A percentile compares a stretch with the other conserved stretches of the same genome.
phyloP scores from a whole-genome alignment of 2,329 filamentous ascomycete genomes.

The Rhexocercosporidium sp. region DNA sequence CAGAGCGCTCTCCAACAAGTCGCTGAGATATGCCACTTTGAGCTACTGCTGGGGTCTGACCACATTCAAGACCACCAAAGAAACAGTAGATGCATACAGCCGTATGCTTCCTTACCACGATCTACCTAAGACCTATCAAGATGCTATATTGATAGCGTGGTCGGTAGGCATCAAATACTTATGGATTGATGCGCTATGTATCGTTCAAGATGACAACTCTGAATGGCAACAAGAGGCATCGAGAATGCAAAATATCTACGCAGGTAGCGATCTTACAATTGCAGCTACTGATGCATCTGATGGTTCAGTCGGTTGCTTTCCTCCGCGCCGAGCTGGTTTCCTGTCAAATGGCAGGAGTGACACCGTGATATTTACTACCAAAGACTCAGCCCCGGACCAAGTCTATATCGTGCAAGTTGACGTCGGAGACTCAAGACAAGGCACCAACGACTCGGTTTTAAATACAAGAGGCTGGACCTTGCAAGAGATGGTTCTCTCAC shows the following conservation, averaged over 20 bases:
- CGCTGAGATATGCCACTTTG: neutral
- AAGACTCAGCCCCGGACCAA: neutral
- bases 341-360: neutral
- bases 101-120: neutral
- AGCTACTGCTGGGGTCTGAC: constrained; percentile 13
- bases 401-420: neutral
- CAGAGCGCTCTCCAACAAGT: neutral
- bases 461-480: constrained; percentile 9
- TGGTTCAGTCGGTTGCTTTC: constrained; percentile 6
- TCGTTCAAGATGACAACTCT: constrained; percentile 18
- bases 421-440: neutral
- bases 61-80: neutral
- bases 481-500: constrained; percentile 14
- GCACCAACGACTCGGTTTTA: neutral
- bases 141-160: constrained; percentile 15
- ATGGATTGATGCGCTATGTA: constrained; percentile 28
- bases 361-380: neutral
- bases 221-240: constrained; percentile 17
- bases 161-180: constrained; percentile 18
- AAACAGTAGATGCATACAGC: neutral
- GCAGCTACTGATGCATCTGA: constrained; percentile 16
- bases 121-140: constrained; percentile 15
- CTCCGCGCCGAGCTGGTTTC: neutral
- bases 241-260: constrained; percentile 16
- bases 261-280: constrained; percentile 9